phyloP scores from a whole-genome alignment of 129 eudicot species.

The Deinandra increscens region DNA sequence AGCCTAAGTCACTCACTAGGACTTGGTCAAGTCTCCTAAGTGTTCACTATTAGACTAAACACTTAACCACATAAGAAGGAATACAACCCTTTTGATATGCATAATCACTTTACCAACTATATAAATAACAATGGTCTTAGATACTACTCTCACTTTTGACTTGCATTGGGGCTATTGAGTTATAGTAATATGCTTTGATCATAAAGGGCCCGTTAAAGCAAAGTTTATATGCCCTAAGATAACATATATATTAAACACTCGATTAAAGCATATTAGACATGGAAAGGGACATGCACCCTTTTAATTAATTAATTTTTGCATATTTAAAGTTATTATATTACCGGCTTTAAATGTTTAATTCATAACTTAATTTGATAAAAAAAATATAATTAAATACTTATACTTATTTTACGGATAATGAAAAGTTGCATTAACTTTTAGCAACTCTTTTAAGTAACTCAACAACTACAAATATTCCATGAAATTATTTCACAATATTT shows the following conservation, averaged over 20 bases:
- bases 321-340: background rate
- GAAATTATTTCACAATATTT: too few relatives aligned
- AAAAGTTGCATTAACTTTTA: too few relatives aligned
- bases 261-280: slow-evolving; percentile 26
- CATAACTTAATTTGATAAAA: background rate
- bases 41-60: too few relatives aligned
- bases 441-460: too few relatives aligned
- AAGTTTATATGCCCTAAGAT: slow-evolving; percentile 29
- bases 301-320: background rate
- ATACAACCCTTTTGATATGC: too few relatives aligned
- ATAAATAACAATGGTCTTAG: background rate
- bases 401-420: too few relatives aligned
- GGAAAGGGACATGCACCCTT: slow-evolving; percentile 32
- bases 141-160: slow-evolving; percentile 24
- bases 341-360: background rate
- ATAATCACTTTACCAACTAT: background rate
- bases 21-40: too few relatives aligned
- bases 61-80: too few relatives aligned
- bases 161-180: slow-evolving; percentile 34
- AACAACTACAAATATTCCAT: too few relatives aligned
- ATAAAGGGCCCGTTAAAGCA: slow-evolving; percentile 31
- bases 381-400: background rate
- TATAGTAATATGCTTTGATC: slow-evolving; percentile 29
- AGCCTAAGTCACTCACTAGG: too few relatives aligned
- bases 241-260: slow-evolving; percentile 29